A percentile compares a stretch with the other conserved stretches of the same genome.
These are phyloP conservation scores for Penicillium corylophilum DNA, from an alignment of 2,329 filamentous ascomycete species.

Conservation along the genomic window DNA sequence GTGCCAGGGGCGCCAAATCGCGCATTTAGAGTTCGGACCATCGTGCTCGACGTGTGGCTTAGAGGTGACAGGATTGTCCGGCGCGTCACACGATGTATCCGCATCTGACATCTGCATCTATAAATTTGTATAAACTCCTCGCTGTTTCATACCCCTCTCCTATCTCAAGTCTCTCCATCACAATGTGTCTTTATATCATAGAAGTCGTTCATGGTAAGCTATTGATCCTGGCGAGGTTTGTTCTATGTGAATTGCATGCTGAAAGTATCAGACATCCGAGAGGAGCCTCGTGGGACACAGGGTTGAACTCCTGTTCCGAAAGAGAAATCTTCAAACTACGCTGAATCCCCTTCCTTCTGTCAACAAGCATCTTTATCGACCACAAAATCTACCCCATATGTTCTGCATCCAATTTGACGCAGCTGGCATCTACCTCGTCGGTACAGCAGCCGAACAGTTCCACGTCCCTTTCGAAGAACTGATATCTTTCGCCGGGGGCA, in stretches of 20 bases:
- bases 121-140: background rate
- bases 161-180: background rate
- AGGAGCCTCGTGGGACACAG: background rate
- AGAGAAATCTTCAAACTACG: background rate
- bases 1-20: background rate
- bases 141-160: background rate
- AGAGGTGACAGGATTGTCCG: background rate
- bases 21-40: background rate
- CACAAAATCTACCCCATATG: conserved; percentile 1
- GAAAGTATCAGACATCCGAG: background rate
- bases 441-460: conserved; percentile 18
- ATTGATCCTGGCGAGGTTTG: background rate
- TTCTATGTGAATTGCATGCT: background rate
- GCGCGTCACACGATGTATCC: background rate
- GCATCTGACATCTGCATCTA: background rate
- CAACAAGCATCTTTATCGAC: background rate
- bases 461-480: conserved; percentile 22
- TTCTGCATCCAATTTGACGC: conserved; percentile 23
- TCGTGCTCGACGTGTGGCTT: conserved; percentile 1
- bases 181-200: background rate
- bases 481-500: conserved; percentile 15
- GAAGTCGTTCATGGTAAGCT: background rate
- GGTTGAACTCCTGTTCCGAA: background rate
- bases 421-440: conserved; percentile 21
- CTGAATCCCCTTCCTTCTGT: background rate